These are phyloP conservation scores for Tilletia indica DNA, from an alignment of 1,284 basidiomycete species.

Conservation along the genomic window DNA sequence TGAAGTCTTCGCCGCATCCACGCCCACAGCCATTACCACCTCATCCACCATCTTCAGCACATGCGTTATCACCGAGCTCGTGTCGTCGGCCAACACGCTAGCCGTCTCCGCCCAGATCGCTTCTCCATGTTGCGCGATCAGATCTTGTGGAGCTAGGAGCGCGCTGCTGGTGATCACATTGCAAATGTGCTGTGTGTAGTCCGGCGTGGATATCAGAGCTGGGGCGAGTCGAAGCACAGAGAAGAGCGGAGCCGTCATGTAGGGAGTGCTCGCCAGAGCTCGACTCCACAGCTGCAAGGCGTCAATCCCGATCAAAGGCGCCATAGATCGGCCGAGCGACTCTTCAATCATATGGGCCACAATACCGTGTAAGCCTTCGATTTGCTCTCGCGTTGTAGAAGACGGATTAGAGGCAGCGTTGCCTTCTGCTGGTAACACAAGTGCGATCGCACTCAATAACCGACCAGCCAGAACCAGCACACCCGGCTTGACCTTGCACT, in stretches of 20 bases:
- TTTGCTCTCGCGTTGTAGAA: slow-evolving; percentile 23
- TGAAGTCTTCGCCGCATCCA: background rate
- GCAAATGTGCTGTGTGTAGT: slow-evolving; percentile 48
- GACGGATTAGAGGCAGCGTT: no score
- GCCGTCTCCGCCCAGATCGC: slow-evolving; percentile 38
- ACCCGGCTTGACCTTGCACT: slow-evolving; percentile 46
- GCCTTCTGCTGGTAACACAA: slow-evolving; percentile 30
- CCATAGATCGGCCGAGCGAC: slow-evolving; percentile 34
- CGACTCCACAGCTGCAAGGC: slow-evolving; percentile 50
- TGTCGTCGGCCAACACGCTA: slow-evolving; percentile 40
- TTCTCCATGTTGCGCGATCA: slow-evolving; percentile 36
- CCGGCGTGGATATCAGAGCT: slow-evolving; percentile 41
- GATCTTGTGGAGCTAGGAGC: slow-evolving; percentile 43
- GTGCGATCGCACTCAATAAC: slow-evolving; percentile 43
- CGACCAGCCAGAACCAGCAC: slow-evolving; percentile 50
- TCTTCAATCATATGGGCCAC: slow-evolving; percentile 46
- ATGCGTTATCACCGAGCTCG: slow-evolving; percentile 44
- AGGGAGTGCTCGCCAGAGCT: slow-evolving; percentile 42
- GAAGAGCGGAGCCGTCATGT: slow-evolving; percentile 46
- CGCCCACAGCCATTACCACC: background rate
- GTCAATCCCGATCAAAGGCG: slow-evolving; percentile 47
- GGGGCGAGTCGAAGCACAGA: slow-evolving; percentile 37
- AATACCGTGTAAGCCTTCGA: slow-evolving; percentile 41
- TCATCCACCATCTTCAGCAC: slow-evolving; percentile 24
- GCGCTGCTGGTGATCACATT: slow-evolving; percentile 43